A percentile compares a stretch with the other conserved stretches of the same genome.
Evolutionary conservation across 805 yeast species (phyloP).

Genomic region (Starmerella bombi): DNA sequence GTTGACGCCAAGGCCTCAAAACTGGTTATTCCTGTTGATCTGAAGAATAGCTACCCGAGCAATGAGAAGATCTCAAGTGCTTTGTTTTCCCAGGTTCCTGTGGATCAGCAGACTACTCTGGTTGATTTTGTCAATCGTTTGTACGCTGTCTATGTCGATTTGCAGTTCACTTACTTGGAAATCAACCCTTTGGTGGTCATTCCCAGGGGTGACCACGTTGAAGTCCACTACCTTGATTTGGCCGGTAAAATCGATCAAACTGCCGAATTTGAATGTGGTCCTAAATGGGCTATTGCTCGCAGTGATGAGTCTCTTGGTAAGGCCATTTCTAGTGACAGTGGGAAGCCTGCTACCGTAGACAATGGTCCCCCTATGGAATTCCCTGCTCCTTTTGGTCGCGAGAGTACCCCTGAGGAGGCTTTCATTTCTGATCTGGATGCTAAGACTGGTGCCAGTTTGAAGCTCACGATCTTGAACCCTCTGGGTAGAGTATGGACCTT

Average conservation of each 20-base stretch:
- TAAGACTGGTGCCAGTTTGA: conserved; percentile 37
- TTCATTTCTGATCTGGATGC: conserved; percentile 37
- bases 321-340: conserved; percentile 20
- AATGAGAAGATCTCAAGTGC: conserved; percentile 27
- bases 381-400: conserved; percentile 39
- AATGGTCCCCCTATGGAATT: conserved; percentile 38
- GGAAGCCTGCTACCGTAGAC: conserved; percentile 25
- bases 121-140: conserved; percentile 35
- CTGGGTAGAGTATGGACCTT: conserved; percentile 36
- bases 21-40: conserved; percentile 33
- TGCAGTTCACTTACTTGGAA: conserved; percentile 36
- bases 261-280: conserved; percentile 38
- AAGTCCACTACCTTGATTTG: conserved; percentile 35
- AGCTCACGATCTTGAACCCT: conserved; percentile 34
- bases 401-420: conserved; percentile 34
- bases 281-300: conserved; percentile 38
- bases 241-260: conserved; percentile 39
- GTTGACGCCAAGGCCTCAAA: conserved; percentile 36
- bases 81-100: conserved; percentile 32
- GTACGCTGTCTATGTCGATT: conserved; percentile 36
- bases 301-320: conserved; percentile 32
- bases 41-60: conserved; percentile 31
- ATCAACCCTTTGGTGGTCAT: conserved; percentile 36
- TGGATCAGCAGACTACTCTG: conserved; percentile 30
- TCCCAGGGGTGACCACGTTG: conserved; percentile 30